A percentile compares a stretch with the other conserved stretches of the same genome.
phyloP scores from a whole-genome alignment of 805 yeast genomes.

The Maudiozyma bulderi region DNA sequence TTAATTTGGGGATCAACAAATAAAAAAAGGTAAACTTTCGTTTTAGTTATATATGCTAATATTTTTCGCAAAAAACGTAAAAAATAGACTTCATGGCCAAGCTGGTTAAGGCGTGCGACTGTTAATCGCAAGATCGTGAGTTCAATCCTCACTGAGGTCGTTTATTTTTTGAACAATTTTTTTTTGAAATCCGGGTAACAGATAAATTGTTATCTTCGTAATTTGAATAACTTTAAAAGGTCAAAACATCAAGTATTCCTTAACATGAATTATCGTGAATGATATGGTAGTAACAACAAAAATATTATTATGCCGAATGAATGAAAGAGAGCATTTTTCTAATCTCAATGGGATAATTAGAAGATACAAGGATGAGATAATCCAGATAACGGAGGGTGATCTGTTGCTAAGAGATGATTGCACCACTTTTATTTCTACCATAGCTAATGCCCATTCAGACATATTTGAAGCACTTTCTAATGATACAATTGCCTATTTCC shows the following conservation, averaged over 20 bases:
- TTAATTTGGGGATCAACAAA: too few relatives aligned
- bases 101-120: conserved; percentile 56
- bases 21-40: too few relatives aligned
- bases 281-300: too few relatives aligned
- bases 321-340: neutral
- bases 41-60: too few relatives aligned
- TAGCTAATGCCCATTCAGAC: neutral
- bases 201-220: neutral
- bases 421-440: neutral
- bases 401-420: neutral
- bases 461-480: neutral
- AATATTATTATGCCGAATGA: too few relatives aligned
- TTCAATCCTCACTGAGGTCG: conserved; percentile 52
- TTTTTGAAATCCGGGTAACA: neutral
- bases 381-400: neutral
- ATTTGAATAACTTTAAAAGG: too few relatives aligned
- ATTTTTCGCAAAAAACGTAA: too few relatives aligned
- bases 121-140: conserved; percentile 55
- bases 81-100: conserved; percentile 43
- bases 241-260: neutral
- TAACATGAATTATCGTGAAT: neutral
- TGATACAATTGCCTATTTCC: neutral
- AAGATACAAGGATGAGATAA: neutral
- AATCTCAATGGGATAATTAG: neutral
- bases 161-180: neutral